phyloP scores from a whole-genome alignment of 257 asterid species.

The Fraxinus pennsylvanica region DNA sequence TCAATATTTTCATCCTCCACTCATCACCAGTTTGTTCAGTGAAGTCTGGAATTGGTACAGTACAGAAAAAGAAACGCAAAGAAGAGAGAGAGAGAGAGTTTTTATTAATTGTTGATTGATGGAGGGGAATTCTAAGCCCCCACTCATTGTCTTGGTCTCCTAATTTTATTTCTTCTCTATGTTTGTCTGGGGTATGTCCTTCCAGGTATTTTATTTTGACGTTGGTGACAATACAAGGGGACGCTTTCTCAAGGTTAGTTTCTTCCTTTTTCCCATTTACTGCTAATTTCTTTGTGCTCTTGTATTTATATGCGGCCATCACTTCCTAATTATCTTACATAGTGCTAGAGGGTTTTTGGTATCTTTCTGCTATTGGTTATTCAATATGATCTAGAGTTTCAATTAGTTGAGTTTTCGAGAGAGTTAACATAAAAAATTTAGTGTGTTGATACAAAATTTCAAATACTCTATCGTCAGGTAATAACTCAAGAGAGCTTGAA shows the following conservation, averaged over 20 bases:
- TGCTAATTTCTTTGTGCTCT: neutral
- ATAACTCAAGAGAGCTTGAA: no score
- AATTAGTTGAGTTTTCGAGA: neutral
- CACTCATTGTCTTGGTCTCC: neutral
- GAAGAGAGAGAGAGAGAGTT: neutral
- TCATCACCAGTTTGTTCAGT: neutral
- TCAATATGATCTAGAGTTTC: neutral
- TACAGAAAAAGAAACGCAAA: neutral
- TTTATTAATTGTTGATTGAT: conserved; percentile 28
- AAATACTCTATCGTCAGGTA: no score
- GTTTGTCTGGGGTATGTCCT: conserved; percentile 14
- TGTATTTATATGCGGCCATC: neutral
- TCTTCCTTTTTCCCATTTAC: conserved; percentile 8
- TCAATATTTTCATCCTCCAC: neutral
- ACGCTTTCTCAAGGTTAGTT: conserved; percentile 85
- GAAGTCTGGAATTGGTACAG: neutral
- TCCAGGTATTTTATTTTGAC: conserved; percentile 91
- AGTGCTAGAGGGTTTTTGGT: neutral
- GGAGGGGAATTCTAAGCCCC: conserved; percentile 67
- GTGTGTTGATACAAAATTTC: conserved; percentile 43
- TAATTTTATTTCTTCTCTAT: conserved; percentile 6
- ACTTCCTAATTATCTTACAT: neutral
- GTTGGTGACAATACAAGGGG: conserved; percentile 97
- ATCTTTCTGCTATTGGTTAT: neutral
- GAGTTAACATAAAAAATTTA: neutral